Percentiles rank a stretch among this genome's conserved stretches.
Conservation (phyloP, 345 rosid species). For the Clarkia xantiana region DNA sequence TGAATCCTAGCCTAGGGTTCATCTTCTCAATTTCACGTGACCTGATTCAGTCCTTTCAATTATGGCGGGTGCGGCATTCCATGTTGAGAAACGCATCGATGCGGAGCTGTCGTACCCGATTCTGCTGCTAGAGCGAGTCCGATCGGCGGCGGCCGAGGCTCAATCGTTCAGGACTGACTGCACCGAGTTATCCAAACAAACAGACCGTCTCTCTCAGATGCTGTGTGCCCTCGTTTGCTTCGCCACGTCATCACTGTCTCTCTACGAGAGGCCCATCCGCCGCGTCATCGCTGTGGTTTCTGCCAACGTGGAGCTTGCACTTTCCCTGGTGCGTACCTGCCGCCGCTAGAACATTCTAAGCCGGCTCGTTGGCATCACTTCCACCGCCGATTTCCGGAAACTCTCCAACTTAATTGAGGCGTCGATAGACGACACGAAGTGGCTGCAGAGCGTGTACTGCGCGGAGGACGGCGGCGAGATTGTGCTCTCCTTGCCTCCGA, state of each 20-base stretch:
- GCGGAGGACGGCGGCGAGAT: constrained; percentile 42
- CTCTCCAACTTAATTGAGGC: constrained; percentile 45
- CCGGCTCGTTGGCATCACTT: constrained; percentile 47
- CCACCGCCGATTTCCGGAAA: constrained; percentile 65
- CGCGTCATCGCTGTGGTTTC: constrained; percentile 45
- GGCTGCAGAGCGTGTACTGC: constrained; percentile 54
- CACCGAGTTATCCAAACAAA: constrained; percentile 37
- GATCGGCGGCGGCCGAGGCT: constrained; percentile 45
- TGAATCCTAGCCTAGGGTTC: no score
- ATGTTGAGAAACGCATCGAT: constrained; percentile 25
- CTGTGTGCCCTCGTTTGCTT: constrained; percentile 45
- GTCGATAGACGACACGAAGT: constrained; percentile 63
- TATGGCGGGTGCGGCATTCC: constrained; percentile 17
- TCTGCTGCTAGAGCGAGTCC: constrained; percentile 45
- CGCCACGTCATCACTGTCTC: constrained; percentile 17
- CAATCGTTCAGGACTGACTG: constrained; percentile 48
- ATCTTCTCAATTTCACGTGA: no score
- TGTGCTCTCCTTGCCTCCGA: constrained; percentile 60
- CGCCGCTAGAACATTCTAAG: constrained; percentile 38
- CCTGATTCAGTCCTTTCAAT: no score
- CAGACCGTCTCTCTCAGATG: constrained; percentile 48
- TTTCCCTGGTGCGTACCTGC: constrained; percentile 55
- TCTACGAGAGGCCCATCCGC: constrained; percentile 79
- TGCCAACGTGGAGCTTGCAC: constrained; percentile 45
- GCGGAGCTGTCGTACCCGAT: constrained; percentile 38